Percentiles rank a stretch among this genome's conserved stretches.
Conservation (phyloP, 257 asterid genomes). For the Plantago major region DNA sequence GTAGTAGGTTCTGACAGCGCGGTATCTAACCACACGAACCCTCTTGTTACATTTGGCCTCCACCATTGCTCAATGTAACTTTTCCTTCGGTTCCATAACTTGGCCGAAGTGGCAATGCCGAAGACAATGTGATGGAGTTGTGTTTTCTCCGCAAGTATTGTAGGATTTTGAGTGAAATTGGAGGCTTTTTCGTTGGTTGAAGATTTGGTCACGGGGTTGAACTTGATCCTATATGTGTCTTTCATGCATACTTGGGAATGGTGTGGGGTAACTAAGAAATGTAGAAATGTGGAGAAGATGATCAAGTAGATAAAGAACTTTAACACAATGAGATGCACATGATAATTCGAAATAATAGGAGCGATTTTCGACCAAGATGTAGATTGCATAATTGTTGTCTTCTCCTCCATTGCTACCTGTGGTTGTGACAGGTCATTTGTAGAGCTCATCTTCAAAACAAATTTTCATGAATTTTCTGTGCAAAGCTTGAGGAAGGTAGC, state of each 20-base stretch:
- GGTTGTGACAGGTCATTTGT: not conserved
- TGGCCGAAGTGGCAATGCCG: conserved; percentile 62
- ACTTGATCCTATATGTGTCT: not conserved
- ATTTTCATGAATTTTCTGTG: not conserved
- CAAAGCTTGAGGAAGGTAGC: not conserved
- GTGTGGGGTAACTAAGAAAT: not conserved
- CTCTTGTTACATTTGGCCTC: conserved; percentile 46
- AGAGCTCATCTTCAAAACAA: not conserved
- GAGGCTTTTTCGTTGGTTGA: not conserved
- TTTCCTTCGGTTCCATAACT: conserved; percentile 48
- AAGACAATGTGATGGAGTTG: conserved; percentile 44
- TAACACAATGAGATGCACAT: not conserved
- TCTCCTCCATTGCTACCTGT: not conserved
- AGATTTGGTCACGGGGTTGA: not conserved
- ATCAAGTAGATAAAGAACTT: conserved; percentile 3
- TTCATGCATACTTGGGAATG: not conserved
- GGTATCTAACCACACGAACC: conserved; percentile 56
- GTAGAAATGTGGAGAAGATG: not conserved
- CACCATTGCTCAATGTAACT: conserved; percentile 67
- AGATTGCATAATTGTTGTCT: not conserved
- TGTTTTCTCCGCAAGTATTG: conserved; percentile 6
- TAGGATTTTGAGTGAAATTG: not conserved
- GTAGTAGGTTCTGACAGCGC: conserved; percentile 14
- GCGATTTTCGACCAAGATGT: not conserved
- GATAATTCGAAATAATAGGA: not conserved